Evolutionary conservation across 257 asterid species (phyloP), one percentile per base, ranked within the genome.

Genomic region (Solanum bulbocastanum): DNA sequence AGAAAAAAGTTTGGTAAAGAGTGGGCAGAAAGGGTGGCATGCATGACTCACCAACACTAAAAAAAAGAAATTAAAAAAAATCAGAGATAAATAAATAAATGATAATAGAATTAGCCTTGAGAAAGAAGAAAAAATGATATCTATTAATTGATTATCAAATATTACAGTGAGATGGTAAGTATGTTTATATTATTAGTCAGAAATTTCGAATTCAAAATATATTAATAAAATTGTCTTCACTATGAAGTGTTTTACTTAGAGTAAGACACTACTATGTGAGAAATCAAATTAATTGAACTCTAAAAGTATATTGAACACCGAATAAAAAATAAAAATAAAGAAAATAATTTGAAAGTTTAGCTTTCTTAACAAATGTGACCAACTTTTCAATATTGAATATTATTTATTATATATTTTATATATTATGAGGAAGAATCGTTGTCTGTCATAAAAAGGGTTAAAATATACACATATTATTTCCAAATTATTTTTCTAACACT

Each of bases 301-400:
- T 6, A 15, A 20, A 18, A 1, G 1, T 6, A 1, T 18, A 33
- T 1, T 0, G 1, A 72, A 72, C 5, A 8, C 0, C 8, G 0
- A 33, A 72, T 16, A 18, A 8, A 1, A 33, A 33, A 52, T 16
- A 16, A 6, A 0, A 18, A 4, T 18, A 68, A 14, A 14, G 10
- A 30, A 69, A 68, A 16, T 25, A 66, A 74, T 25, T 56, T 27
- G 33, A 25, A 42, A 79, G 81, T 44, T 81, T 40, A 75, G 86
- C 91, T 66, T 83, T 87, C 9, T 88, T 83, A 88, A 85, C 90
- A 71, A 88, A 83, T 86, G 37, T 52, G 87, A 83, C 83, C 66
- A 42, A 75, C 93, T 91, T 82, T 89, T 73, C 87, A 89, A 52
- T 87, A 89, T 88, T 84, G 89, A 91, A 91, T 83, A 81, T 83